Conservation (phyloP, 148 eudicot species). For the Bassia scoparia region DNA sequence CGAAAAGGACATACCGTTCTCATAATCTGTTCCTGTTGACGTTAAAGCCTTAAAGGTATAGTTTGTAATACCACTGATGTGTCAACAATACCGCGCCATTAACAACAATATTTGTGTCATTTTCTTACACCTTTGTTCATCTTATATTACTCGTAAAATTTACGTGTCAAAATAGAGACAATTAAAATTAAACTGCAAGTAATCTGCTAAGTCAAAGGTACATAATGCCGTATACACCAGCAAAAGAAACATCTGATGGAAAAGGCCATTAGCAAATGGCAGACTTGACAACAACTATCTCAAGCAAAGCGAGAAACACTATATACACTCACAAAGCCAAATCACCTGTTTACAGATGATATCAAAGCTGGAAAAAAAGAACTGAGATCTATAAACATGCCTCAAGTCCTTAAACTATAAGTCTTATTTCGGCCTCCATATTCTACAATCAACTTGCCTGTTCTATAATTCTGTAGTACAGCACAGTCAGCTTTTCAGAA, state of each 20-base stretch:
- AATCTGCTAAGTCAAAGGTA: too few species aligned
- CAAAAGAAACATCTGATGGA: not conserved
- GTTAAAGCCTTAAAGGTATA: too few species aligned
- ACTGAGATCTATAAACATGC: not conserved
- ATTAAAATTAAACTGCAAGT: too few species aligned
- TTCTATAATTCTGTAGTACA: too few species aligned
- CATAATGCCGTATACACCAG: not conserved
- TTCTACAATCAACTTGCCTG: not conserved
- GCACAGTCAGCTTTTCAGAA: constrained; percentile 22
- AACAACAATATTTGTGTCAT: too few species aligned
- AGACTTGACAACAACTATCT: not conserved
- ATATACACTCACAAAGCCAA: constrained; percentile 2
- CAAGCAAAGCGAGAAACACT: not conserved
- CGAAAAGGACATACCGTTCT: too few species aligned
- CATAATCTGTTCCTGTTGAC: too few species aligned
- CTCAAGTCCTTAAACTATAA: not conserved
- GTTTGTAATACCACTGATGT: too few species aligned
- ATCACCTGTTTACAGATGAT: constrained; percentile 1
- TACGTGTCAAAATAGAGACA: too few species aligned
- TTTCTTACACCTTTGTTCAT: too few species aligned
- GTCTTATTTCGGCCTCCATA: not conserved
- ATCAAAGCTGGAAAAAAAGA: constrained; percentile 5
- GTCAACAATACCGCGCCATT: too few species aligned
- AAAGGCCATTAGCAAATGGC: not conserved
- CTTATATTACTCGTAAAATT: too few species aligned